phyloP scores from a whole-genome alignment of 768 basidiomycete species.

The Hirschioporus abietinus region DNA sequence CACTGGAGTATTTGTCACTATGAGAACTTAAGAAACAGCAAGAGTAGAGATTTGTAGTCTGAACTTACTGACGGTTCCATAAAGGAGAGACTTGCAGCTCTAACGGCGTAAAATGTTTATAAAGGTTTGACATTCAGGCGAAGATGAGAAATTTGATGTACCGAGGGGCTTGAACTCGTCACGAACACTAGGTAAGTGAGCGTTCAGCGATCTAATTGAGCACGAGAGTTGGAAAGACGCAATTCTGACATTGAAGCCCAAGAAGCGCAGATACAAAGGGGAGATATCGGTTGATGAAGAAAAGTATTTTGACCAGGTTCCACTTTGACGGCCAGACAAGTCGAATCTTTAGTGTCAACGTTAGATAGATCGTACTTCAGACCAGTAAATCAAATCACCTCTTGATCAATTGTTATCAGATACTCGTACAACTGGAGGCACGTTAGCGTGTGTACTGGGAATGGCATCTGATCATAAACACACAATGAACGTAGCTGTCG shows the following conservation, averaged over 20 bases:
- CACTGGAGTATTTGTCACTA: background rate
- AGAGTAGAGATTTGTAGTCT: background rate
- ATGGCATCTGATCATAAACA: background rate
- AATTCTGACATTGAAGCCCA: background rate
- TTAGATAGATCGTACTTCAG: no score
- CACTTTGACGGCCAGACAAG: background rate
- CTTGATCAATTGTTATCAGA: background rate
- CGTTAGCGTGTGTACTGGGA: background rate
- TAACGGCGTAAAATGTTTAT: no score
- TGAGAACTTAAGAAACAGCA: background rate
- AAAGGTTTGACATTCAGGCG: no score
- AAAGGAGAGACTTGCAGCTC: no score
- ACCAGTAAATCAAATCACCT: background rate
- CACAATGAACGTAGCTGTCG: background rate
- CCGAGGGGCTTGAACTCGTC: background rate
- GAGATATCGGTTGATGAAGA: slow-evolving; percentile 3
- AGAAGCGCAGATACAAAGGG: background rate
- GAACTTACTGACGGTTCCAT: no score
- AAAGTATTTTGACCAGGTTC: background rate
- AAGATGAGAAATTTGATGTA: background rate
- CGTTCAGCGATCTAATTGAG: background rate
- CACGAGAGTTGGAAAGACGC: background rate
- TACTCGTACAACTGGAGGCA: background rate
- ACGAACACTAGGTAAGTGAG: background rate
- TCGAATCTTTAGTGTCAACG: no score